Evolutionary conservation across 2,329 filamentous ascomycete genomes (phyloP).

Genomic region (Ramularia endophylla): DNA sequence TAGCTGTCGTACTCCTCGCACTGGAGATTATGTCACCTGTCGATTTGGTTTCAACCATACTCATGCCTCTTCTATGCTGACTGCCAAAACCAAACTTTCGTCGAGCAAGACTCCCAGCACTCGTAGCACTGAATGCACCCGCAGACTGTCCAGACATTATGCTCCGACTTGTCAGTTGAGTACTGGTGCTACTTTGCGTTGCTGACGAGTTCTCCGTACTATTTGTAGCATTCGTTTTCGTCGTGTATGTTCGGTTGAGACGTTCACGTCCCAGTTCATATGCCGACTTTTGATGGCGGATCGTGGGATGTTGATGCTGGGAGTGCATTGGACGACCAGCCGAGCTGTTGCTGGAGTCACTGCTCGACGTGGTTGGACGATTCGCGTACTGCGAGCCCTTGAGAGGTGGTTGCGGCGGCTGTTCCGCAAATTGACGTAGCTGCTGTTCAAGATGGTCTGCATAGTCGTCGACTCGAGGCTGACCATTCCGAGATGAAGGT

Average conservation of each 20-base stretch:
- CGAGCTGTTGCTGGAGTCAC: slow-evolving; percentile 24
- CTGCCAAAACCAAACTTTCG: slow-evolving; percentile 53
- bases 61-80: slow-evolving; percentile 22
- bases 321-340: slow-evolving; percentile 27
- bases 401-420: slow-evolving; percentile 31
- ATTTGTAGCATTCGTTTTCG: slow-evolving; percentile 77
- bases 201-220: slow-evolving; percentile 52
- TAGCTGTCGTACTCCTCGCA: slow-evolving; percentile 46
- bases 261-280: slow-evolving; percentile 66
- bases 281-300: slow-evolving; percentile 63
- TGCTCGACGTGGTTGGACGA: slow-evolving; percentile 25
- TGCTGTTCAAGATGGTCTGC: slow-evolving; percentile 88
- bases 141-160: slow-evolving; percentile 93
- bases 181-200: slow-evolving; percentile 64
- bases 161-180: slow-evolving; percentile 73
- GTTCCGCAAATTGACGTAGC: slow-evolving; percentile 50
- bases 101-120: slow-evolving; percentile 85
- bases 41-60: slow-evolving; percentile 19
- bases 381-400: slow-evolving; percentile 25
- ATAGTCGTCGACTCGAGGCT: slow-evolving; percentile 75
- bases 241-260: slow-evolving; percentile 76
- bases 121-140: slow-evolving; percentile 86
- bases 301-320: slow-evolving; percentile 38
- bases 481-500: slow-evolving; percentile 39
- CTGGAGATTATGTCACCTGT: slow-evolving; percentile 24